Conservation (phyloP, 108 stramenopile genomes). For the Thalassiosira profunda region DNA sequence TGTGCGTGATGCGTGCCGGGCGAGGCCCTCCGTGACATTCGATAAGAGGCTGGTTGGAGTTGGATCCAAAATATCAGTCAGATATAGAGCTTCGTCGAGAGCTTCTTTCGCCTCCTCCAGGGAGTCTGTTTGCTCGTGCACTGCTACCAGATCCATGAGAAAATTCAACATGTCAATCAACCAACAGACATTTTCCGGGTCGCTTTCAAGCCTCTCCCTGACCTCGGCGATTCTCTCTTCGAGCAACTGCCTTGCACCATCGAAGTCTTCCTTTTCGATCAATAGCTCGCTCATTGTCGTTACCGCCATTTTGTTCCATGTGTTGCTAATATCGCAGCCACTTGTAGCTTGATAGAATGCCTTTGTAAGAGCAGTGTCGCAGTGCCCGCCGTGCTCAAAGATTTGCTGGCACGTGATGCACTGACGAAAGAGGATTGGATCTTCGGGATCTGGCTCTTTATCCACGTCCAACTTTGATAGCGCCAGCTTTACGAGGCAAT, state of each 20-base stretch:
- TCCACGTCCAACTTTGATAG: too few species aligned
- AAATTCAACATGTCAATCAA: conserved; percentile 2
- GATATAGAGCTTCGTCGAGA: not conserved
- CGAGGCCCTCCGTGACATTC: conserved; percentile 10
- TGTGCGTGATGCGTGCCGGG: not conserved
- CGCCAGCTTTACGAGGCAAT: too few species aligned
- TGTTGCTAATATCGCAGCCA: too few species aligned
- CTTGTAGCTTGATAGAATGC: too few species aligned
- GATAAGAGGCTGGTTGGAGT: not conserved
- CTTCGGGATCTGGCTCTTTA: too few species aligned
- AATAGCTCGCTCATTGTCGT: conserved; percentile 6
- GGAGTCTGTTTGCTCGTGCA: not conserved
- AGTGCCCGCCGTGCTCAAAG: too few species aligned
- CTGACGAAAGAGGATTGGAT: too few species aligned
- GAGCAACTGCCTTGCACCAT: not conserved
- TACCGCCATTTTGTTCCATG: too few species aligned
- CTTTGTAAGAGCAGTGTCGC: too few species aligned
- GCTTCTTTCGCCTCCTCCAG: conserved; percentile 13
- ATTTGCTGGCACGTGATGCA: too few species aligned
- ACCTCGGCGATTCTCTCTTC: not conserved
- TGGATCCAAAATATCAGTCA: not conserved
- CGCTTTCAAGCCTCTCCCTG: not conserved
- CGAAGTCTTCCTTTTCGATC: conserved; percentile 2
- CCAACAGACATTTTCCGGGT: not conserved
- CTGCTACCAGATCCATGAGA: not conserved